Conservation (phyloP, 2,329 filamentous ascomycete genomes). For the Penicillium olsonii region DNA sequence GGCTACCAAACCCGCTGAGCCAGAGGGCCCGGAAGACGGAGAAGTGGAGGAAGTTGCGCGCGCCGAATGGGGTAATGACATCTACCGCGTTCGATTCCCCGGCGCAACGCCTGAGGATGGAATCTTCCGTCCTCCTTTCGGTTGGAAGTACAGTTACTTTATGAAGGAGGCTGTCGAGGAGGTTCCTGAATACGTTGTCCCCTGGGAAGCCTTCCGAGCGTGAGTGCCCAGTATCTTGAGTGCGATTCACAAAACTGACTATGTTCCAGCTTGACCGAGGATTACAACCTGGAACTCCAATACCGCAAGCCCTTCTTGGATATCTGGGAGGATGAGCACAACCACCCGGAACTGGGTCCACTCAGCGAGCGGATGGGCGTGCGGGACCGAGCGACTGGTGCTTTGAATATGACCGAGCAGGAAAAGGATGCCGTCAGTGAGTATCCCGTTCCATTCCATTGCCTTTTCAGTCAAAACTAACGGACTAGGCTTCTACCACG, state of each 20-base stretch:
- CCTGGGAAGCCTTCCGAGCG: slow-evolving; percentile 96
- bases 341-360: slow-evolving; percentile 76
- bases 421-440: slow-evolving; percentile 85
- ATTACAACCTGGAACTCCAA: slow-evolving; percentile 93
- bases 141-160: slow-evolving; percentile 98
- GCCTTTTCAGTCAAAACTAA: slow-evolving; percentile 15
- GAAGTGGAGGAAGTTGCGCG: slow-evolving; percentile 63
- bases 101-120: slow-evolving; percentile 81
- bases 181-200: slow-evolving; percentile 95
- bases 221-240: slow-evolving; percentile 26
- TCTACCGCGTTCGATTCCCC: slow-evolving; percentile 89
- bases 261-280: slow-evolving; percentile 68
- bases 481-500: slow-evolving; percentile 73
- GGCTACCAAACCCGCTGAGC: slow-evolving; percentile 43
- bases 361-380: slow-evolving; percentile 97
- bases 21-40: slow-evolving; percentile 44
- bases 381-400: slow-evolving; percentile 66
- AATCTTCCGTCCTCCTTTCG: slow-evolving; percentile 89
- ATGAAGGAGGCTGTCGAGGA: slow-evolving; percentile 94
- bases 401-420: slow-evolving; percentile 72
- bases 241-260: slow-evolving; percentile 9
- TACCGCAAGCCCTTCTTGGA: slow-evolving; percentile 90
- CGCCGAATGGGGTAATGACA: slow-evolving; percentile 86
- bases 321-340: slow-evolving; percentile 89
- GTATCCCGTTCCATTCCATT: slow-evolving; percentile 19